A percentile compares a stretch with the other conserved stretches of the same genome.
phyloP scores from a whole-genome alignment of 768 basidiomycete species.

The Mycena indigotica region DNA sequence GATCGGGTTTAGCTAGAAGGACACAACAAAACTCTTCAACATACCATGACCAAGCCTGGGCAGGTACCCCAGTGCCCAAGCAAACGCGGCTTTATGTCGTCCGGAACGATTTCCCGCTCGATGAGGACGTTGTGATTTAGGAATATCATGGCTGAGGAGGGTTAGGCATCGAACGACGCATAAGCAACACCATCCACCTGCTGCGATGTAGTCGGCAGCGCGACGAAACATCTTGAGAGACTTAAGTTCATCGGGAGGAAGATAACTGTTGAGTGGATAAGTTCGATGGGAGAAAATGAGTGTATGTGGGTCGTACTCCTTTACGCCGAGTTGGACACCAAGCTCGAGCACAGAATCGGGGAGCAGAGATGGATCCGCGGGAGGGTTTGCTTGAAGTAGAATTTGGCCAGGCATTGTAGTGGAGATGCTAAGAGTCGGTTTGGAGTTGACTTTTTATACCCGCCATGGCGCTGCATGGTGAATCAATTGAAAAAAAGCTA shows the following conservation, averaged over 20 bases:
- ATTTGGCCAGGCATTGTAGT: conserved; percentile 59
- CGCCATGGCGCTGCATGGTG: no score
- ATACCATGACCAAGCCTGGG: conserved; percentile 66
- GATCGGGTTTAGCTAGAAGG: not conserved
- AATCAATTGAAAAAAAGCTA: not conserved
- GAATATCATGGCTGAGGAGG: conserved; percentile 81
- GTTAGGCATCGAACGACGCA: conserved; percentile 2
- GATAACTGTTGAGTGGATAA: no score
- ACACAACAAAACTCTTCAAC: not conserved
- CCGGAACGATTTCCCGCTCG: conserved; percentile 55
- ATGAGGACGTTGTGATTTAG: conserved; percentile 72
- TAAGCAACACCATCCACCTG: conserved; percentile 46
- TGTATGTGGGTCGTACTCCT: no score
- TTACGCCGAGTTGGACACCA: conserved; percentile 49
- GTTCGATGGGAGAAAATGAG: no score
- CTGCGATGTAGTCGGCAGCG: conserved; percentile 71
- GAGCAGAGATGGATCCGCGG: conserved; percentile 68
- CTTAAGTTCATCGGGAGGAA: conserved; percentile 53
- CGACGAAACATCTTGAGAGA: conserved; percentile 56
- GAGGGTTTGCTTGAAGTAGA: conserved; percentile 64
- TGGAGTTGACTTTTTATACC: not conserved
- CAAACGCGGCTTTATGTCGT: conserved; percentile 80
- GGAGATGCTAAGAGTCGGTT: not conserved
- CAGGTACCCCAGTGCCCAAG: conserved; percentile 88
- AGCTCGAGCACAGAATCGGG: conserved; percentile 57